These are phyloP conservation scores for Lipomyces oligophaga DNA, from an alignment of 805 yeast species.

Conservation along the genomic window DNA sequence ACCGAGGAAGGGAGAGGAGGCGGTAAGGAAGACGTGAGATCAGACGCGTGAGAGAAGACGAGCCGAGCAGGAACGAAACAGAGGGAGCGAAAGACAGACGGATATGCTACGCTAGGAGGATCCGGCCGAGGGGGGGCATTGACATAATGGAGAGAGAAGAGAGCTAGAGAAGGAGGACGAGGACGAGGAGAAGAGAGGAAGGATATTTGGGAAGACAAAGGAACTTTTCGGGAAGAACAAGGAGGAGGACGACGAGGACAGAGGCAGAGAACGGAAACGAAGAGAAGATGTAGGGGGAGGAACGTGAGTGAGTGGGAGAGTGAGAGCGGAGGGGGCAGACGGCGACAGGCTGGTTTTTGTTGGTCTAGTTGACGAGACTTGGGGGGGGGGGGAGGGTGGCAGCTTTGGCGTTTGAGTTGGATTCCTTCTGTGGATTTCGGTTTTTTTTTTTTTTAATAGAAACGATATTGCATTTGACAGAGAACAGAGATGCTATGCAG, in stretches of 20 bases:
- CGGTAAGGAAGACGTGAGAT: neutral
- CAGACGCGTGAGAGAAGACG: neutral
- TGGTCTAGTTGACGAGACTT: no score
- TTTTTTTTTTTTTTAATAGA: no score
- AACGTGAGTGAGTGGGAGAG: neutral
- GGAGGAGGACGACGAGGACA: neutral
- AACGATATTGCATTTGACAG: no score
- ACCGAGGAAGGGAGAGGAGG: neutral
- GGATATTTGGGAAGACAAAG: no score
- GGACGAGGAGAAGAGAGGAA: no score
- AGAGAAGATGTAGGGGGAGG: neutral
- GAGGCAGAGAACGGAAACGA: neutral
- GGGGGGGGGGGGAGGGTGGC: no score
- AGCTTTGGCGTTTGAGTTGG: no score
- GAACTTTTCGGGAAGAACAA: neutral
- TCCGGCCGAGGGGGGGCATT: no score
- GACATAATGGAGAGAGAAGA: constrained; percentile 1
- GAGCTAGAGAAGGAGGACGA: constrained; percentile 1
- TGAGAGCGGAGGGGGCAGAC: neutral
- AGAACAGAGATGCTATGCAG: no score
- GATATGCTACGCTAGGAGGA: no score
- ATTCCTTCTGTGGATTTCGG: no score
- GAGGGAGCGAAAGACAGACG: neutral
- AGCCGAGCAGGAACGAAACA: neutral
- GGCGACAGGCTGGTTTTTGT: no score